A percentile compares a stretch with the other conserved stretches of the same genome.
These are phyloP conservation scores for Geosmithia putterillii DNA, from an alignment of 2,329 filamentous ascomycete genomes.

Conservation along the genomic window DNA sequence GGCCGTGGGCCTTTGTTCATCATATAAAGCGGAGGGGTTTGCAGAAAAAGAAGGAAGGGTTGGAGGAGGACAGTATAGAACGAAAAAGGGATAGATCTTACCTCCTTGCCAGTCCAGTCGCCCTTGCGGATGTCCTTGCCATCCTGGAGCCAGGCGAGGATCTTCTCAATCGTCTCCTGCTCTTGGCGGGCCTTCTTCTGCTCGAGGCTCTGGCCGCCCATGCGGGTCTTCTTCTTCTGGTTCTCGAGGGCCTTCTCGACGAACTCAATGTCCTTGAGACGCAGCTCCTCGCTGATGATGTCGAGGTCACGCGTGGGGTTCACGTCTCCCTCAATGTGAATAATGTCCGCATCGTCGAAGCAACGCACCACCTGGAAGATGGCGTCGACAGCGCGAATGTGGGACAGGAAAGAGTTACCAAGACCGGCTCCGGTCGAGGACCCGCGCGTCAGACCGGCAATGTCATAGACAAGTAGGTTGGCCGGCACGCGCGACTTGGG, in stretches of 20 bases:
- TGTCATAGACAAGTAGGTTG: slow-evolving; percentile 97
- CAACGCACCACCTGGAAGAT: slow-evolving; percentile 95
- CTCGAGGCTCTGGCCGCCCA: slow-evolving; percentile 90
- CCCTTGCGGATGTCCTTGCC: slow-evolving; percentile 92
- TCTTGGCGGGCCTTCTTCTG: slow-evolving; percentile 97
- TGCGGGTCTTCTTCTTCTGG: slow-evolving; percentile 85
- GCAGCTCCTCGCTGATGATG: slow-evolving; percentile 93
- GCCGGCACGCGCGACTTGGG: slow-evolving; percentile 95
- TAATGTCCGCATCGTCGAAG: slow-evolving; percentile 99
- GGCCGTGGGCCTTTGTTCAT: slow-evolving; percentile 98
- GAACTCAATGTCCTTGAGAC: slow-evolving; percentile 98
- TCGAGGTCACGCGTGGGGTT: slow-evolving; percentile 87
- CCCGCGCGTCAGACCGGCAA: slow-evolving; percentile 89
- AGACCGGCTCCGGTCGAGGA: slow-evolving; percentile 96
- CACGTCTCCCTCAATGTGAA: slow-evolving; percentile 98
- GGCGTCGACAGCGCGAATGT: slow-evolving; percentile 95
- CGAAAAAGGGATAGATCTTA: slow-evolving; percentile 36
- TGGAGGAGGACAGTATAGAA: slow-evolving; percentile 3
- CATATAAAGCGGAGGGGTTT: slow-evolving; percentile 42
- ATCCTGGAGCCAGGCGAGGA: slow-evolving; percentile 68
- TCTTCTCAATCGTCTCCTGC: slow-evolving; percentile 83
- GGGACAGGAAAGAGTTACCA: slow-evolving; percentile 94
- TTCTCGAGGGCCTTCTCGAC: slow-evolving; percentile 88
- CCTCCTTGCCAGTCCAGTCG: slow-evolving; percentile 87
- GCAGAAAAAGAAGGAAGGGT: neutral